Evolutionary conservation across 805 yeast species (phyloP).

Genomic region (Ogataea chonburiensis): DNA sequence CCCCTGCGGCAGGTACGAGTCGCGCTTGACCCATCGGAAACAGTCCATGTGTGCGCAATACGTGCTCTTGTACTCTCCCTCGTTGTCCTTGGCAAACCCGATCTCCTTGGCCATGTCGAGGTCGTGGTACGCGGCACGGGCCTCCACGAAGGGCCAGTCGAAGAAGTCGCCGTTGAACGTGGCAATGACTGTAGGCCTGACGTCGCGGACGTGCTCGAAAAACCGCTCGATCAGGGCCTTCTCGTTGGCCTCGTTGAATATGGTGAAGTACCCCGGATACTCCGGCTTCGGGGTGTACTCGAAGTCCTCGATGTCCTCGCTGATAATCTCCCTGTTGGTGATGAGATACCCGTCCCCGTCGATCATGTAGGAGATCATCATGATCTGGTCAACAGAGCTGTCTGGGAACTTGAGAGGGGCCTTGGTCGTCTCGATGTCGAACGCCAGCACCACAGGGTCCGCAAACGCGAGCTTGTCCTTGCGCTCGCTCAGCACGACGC

Average conservation of each 20-base stretch:
- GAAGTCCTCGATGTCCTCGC: constrained; percentile 93
- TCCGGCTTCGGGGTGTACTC: constrained; percentile 98
- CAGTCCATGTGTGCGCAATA: constrained; percentile 98
- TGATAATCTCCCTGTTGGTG: constrained; percentile 90
- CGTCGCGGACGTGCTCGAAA: constrained; percentile 88
- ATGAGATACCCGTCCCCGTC: constrained; percentile 95
- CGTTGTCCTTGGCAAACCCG: constrained; percentile 86
- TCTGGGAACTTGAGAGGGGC: constrained; percentile 96
- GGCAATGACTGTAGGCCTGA: constrained; percentile 92
- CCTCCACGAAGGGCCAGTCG: constrained; percentile 98
- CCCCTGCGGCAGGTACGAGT: constrained; percentile 96
- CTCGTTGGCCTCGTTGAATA: constrained; percentile 89
- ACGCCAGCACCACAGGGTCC: constrained; percentile 94
- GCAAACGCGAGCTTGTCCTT: constrained; percentile 87
- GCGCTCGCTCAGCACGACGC: constrained; percentile 54
- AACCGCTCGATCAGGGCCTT: constrained; percentile 69
- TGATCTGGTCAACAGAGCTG: constrained; percentile 81
- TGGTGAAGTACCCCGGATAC: constrained; percentile 83
- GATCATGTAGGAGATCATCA: constrained; percentile 99
- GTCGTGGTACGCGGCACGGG: constrained; percentile 80
- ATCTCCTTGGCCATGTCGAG: constrained; percentile 87
- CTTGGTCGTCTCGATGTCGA: constrained; percentile 96
- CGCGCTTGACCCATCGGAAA: constrained; percentile 96
- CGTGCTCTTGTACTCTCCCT: constrained; percentile 89
- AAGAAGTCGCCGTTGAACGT: constrained; percentile 98